A percentile compares a stretch with the other conserved stretches of the same genome.
Conservation (phyloP, 495 filamentous ascomycete species). For the Penicillium lividum region DNA sequence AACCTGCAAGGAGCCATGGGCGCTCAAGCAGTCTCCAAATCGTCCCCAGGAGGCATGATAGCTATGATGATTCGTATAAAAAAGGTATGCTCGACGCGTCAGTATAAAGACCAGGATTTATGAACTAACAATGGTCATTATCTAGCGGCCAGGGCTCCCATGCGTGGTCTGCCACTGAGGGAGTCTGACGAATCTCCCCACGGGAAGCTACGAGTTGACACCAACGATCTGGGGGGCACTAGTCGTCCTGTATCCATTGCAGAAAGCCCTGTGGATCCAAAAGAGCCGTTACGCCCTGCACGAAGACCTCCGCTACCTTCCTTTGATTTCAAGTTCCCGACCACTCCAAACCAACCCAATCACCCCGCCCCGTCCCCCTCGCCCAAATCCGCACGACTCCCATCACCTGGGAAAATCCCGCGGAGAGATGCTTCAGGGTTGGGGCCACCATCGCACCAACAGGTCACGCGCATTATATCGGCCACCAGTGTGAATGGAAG, state of each 20-base stretch:
- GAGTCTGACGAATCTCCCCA: constrained; percentile 31
- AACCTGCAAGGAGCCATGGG: constrained; percentile 64
- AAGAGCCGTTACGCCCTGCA: constrained; percentile 32
- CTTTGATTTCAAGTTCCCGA: constrained; percentile 70
- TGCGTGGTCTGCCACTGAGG: constrained; percentile 29
- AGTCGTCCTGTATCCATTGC: constrained; percentile 29
- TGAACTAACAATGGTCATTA: constrained; percentile 10
- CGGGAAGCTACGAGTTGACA: constrained; percentile 33
- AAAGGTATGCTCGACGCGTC: constrained; percentile 40
- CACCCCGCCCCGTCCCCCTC: constrained; percentile 41
- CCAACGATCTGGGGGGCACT: constrained; percentile 25
- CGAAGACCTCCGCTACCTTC: constrained; percentile 45
- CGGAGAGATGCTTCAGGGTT: constrained; percentile 22
- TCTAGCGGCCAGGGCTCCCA: constrained; percentile 28
- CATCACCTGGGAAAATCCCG: constrained; percentile 12
- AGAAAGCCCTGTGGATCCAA: constrained; percentile 30
- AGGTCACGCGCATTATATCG: constrained; percentile 71
- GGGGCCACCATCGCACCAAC: constrained; percentile 51
- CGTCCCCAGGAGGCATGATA: constrained; percentile 55
- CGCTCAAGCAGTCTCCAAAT: constrained; percentile 85
- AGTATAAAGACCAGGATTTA: not conserved
- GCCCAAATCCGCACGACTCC: constrained; percentile 22
- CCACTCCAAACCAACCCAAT: constrained; percentile 37
- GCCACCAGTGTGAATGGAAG: constrained; percentile 64
- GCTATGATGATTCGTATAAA: constrained; percentile 37